A percentile compares a stretch with the other conserved stretches of the same genome.
Evolutionary conservation across 768 basidiomycete genomes (phyloP).

Genomic region (Gloeophyllum trabeum): DNA sequence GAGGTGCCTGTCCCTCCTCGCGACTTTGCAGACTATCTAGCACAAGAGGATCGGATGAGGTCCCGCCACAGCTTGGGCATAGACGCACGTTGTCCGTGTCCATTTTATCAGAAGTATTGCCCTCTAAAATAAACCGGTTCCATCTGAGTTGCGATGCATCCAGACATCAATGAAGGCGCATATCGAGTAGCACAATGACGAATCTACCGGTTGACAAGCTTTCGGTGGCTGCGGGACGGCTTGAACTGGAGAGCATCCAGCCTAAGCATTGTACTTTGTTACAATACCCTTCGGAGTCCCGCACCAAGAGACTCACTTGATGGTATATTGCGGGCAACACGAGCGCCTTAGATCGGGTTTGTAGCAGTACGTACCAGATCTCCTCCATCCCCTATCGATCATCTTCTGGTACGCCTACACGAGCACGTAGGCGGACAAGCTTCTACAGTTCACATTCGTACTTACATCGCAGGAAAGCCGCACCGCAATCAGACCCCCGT

Average conservation of each 20-base stretch:
- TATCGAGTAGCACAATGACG: neutral
- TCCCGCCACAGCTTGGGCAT: too few relatives aligned
- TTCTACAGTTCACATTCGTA: neutral
- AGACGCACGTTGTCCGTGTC: too few relatives aligned
- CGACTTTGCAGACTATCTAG: conserved; percentile 6
- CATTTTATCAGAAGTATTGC: conserved; percentile 23
- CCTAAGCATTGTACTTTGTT: too few relatives aligned
- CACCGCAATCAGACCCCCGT: conserved; percentile 35
- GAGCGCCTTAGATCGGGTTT: conserved; percentile 73
- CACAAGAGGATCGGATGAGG: neutral
- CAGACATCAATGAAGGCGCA: neutral
- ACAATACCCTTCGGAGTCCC: too few relatives aligned
- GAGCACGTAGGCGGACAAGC: neutral
- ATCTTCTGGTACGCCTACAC: conserved; percentile 22
- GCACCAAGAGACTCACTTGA: too few relatives aligned
- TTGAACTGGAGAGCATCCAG: conserved; percentile 58
- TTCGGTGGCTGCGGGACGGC: conserved; percentile 64
- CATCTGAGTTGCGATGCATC: too few relatives aligned
- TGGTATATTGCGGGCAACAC: conserved; percentile 94
- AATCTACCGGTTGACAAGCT: conserved; percentile 58
- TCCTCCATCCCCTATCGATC: conserved; percentile 80
- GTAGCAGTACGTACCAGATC: conserved; percentile 79
- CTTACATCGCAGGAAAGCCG: conserved; percentile 44
- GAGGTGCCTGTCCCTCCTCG: conserved; percentile 11
- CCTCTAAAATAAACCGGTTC: conserved; percentile 54